phyloP scores from a whole-genome alignment of 208 protist species.

The Crithidia expoeki region DNA sequence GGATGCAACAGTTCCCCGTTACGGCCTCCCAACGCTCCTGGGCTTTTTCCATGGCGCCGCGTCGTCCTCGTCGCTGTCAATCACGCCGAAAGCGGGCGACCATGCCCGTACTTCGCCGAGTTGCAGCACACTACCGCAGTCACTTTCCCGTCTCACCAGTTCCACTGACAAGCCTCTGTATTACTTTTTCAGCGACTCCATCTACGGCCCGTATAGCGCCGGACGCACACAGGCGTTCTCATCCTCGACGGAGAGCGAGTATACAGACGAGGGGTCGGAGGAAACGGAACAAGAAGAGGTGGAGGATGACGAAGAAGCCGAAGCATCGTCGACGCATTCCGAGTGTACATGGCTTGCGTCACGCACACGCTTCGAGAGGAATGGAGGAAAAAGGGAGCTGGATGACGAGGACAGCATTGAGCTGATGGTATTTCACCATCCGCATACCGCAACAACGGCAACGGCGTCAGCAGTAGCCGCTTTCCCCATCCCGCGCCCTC shows the following conservation, averaged over 20 bases:
- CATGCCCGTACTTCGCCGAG: neutral
- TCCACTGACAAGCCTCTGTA: constrained; percentile 14
- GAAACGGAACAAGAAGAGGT: neutral
- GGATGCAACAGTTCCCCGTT: neutral
- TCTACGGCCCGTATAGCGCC: neutral
- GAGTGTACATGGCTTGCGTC: neutral
- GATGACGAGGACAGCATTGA: neutral
- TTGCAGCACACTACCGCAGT: constrained; percentile 3
- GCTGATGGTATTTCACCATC: neutral
- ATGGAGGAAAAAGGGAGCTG: too few species aligned
- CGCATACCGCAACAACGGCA: neutral
- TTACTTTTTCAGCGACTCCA: constrained; percentile 13
- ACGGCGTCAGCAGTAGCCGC: neutral
- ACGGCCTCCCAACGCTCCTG: neutral
- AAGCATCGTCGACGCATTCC: neutral
- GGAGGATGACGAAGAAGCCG: neutral
- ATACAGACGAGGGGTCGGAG: neutral
- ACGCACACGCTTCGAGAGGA: neutral
- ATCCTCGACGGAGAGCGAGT: neutral
- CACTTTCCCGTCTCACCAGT: constrained; percentile 18
- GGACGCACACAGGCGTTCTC: neutral
- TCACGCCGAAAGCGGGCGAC: neutral
- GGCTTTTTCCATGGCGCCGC: constrained; percentile 1
- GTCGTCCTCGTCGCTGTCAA: neutral
- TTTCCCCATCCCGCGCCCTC: constrained; percentile 13